These are phyloP conservation scores for Fraxinus baroniana DNA, from an alignment of 305 asterid genomes.

Conservation along the genomic window DNA sequence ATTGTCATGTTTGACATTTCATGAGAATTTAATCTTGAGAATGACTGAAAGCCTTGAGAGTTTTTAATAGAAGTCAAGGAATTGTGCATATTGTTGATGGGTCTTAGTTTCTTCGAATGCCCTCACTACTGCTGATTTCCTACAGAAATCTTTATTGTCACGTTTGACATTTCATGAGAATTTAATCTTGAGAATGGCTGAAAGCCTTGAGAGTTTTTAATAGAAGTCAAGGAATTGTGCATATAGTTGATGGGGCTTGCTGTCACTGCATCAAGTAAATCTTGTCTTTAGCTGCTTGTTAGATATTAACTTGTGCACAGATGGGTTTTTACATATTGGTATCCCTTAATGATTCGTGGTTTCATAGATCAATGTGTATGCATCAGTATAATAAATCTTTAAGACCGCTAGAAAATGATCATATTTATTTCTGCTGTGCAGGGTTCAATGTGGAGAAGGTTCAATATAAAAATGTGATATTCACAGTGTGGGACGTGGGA, in stretches of 20 bases:
- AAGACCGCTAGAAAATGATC: constrained; percentile 16
- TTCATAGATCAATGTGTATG: not conserved
- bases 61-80: constrained; percentile 6
- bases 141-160: not conserved
- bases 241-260: not conserved
- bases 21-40: not conserved
- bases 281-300: not conserved
- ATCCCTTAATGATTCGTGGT: not conserved
- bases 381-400: not conserved
- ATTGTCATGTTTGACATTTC: not conserved
- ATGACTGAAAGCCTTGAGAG: not conserved
- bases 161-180: not conserved
- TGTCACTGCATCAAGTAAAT: not conserved
- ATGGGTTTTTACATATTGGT: not conserved
- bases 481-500: constrained; percentile 99
- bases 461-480: constrained; percentile 88
- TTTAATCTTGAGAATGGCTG: not conserved
- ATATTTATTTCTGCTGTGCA: constrained; percentile 38
- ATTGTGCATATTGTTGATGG: constrained; percentile 10
- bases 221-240: constrained; percentile 15
- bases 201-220: not conserved
- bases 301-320: not conserved
- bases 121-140: not conserved
- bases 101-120: not conserved
- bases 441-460: constrained; percentile 99